Base-by-base conservation (phyloP, 768 basidiomycete genomes). In the Leccinum boreale region DNA sequence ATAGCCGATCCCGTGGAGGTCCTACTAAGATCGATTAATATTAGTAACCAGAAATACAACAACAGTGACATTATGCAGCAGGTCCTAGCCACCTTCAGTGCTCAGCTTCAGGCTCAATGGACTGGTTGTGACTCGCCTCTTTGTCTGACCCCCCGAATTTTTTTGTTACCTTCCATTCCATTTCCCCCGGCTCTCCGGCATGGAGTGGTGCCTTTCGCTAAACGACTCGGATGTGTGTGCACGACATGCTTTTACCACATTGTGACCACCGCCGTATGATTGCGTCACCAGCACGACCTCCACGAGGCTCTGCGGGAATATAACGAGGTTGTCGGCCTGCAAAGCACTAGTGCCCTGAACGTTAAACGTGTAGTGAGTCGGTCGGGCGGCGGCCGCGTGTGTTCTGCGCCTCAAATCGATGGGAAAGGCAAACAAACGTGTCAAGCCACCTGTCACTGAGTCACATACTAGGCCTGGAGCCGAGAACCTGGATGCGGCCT, bases 231-330 rank as follows among this genome's bases (percentile, higher is more conserved):
- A 55, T 14, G 35, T 15, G 53, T 57, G 58, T 44, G 58, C 59
- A 12, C 47, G 3, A 51, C 59, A 70, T 52, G 69, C 58, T 26
- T 46, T 46, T 35, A 19, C 60, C 62, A 53, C 66, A 53, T 53
- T 60, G 49, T 49, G 29, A 55, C 19, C n/a, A 51, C 31, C 19
- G 50, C 33, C n/a, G 50, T 35, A 6, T 29, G 9, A 51, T 26
- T 46, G 10, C 29, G 56, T 51, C 55, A 31, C 45, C n/a, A 24
- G 53, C 28, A 56, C 14, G 36, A 29, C 23, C 1, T 28, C 60
- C 64, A 59, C 56, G 69, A 64, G 65, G 67, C 56, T 8, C 0
- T 39, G 56, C 55, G 61, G 57, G 62, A 62, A 55, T 29, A 60
- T 57, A 66, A 53, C 62, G 46, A 64, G 58, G 59, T 26, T 39